Conservation (phyloP, 306 rosid genomes). For the Cucumis melo region DNA sequence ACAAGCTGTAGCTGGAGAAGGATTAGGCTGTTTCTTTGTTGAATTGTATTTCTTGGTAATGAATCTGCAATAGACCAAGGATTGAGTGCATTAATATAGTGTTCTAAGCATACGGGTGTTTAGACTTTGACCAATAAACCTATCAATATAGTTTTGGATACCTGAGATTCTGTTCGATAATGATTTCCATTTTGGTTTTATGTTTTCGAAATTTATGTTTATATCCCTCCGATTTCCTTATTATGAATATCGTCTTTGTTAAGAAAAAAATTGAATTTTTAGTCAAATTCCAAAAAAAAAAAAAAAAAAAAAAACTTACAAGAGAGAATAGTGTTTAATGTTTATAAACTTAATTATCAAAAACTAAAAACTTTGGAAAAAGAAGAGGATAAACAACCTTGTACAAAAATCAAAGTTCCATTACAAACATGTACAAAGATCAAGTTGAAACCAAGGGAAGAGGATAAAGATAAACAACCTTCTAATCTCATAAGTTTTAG, state of each 20-base stretch:
- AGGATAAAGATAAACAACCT: neutral
- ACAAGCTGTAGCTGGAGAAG: slow-evolving; percentile 63
- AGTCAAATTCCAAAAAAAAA: too few species aligned
- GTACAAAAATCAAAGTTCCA: neutral
- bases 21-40: slow-evolving; percentile 47
- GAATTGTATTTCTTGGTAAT: slow-evolving; percentile 76
- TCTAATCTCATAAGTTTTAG: neutral
- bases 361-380: too few species aligned
- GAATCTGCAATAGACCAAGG: slow-evolving; percentile 39
- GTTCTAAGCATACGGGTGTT: neutral
- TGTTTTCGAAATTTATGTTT: too few species aligned
- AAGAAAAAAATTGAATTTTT: too few species aligned
- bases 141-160: neutral
- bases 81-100: neutral
- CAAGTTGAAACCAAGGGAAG: neutral
- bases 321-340: too few species aligned
- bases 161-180: too few species aligned
- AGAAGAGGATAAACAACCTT: neutral
- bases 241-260: too few species aligned
- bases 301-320: too few species aligned
- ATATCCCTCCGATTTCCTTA: too few species aligned
- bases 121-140: neutral
- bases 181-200: too few species aligned
- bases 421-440: neutral
- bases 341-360: too few species aligned